Evolutionary conservation across 202 grass and related monocot genomes (phyloP).

Genomic region (Bolboschoenoplectus hybrid): DNA sequence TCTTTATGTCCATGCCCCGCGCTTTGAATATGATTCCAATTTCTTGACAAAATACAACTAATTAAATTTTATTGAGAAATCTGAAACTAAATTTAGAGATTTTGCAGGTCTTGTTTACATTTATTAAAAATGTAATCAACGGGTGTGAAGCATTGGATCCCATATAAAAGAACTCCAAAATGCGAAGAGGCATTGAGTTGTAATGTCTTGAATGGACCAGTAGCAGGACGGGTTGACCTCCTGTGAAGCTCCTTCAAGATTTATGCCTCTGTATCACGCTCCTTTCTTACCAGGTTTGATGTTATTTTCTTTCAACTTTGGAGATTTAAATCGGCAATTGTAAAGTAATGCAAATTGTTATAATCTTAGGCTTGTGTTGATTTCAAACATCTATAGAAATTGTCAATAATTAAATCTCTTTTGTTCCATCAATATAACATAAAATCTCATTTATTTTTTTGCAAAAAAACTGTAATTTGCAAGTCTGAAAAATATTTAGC

Average conservation of each 20-base stretch:
- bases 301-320: background rate
- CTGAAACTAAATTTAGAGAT: conserved; percentile 45
- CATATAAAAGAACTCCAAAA: conserved; percentile 96
- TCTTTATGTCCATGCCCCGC: background rate
- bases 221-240: conserved; percentile 93
- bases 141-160: conserved; percentile 98
- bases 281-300: conserved; percentile 34
- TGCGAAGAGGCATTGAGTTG: conserved; percentile 55
- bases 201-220: conserved; percentile 80
- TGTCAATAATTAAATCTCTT: background rate
- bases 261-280: conserved; percentile 71
- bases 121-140: conserved; percentile 34
- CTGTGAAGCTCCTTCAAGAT: conserved; percentile 98
- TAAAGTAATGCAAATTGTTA: background rate
- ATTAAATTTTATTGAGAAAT: background rate
- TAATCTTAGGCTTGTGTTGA: background rate
- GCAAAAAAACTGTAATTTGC: background rate
- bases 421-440: background rate
- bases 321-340: conserved; percentile 43
- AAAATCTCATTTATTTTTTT: background rate
- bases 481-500: conserved; percentile 4
- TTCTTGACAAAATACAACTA: background rate
- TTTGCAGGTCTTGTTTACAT: conserved; percentile 68
- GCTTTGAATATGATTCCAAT: background rate
- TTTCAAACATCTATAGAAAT: background rate